Base-by-base conservation (phyloP, 352 stramenopile species). In the Globisporangium cystogenes region DNA sequence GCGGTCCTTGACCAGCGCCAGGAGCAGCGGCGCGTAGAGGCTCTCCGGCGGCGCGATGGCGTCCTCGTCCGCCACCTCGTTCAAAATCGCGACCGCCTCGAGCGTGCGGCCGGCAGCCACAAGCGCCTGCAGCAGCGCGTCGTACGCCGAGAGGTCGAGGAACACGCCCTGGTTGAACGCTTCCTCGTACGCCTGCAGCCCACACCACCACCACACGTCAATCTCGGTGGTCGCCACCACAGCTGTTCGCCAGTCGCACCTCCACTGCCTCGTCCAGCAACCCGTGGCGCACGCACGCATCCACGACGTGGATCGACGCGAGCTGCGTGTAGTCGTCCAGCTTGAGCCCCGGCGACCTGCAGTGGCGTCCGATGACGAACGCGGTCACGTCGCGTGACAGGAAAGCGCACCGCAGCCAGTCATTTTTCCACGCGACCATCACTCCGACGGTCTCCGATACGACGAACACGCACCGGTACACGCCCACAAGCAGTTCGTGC, bases 251-350 rank as follows among this genome's bases (percentile, higher is more conserved):
- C n/a, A n/a, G n/a, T n/a, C 14, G 29, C 41, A 86, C 74, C 64
- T 87, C 74, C 51, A 86, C 70, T 0, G 77, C 77, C n/a, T 76
- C 53, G 37, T 84, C 60, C 20, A 88, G 56, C 67, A 81, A 60
- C 1, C 62, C 50, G 47, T 74, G 70, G 48, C 73, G 75, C 27
- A 86, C 55, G 53, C 77, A 88, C 33, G 73, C 74, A 48, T 88
- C 77, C 52, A 84, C 64, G 24, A 88, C 74, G 60, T 82, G 77
- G 52, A 88, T 86, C 37, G 76, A 86, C 48, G 77, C 77, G 26
- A 88, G 48, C 39, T 69, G 68, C 23, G 74, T 86, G 55, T 74
- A 83, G 47, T 88, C 77, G 48, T 88, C 74, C 14, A 70, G 68
- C 16, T 46, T 47, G 21, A 87, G 55, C 2, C 67, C 62, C 10